phyloP scores from a whole-genome alignment of 805 yeast genomes.

The Starmerella powellii region DNA sequence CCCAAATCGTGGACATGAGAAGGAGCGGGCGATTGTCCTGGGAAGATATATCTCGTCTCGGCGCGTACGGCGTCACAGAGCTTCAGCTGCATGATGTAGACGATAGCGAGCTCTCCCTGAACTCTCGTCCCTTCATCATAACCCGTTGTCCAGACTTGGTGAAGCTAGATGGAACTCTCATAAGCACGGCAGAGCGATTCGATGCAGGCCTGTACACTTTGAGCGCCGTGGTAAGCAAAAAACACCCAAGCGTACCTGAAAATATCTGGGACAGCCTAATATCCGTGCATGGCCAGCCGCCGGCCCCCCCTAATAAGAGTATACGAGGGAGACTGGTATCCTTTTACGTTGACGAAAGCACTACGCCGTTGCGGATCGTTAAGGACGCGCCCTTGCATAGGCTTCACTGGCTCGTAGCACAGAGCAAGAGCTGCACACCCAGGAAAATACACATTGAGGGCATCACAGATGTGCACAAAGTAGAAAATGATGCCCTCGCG shows the following conservation, averaged over 20 bases:
- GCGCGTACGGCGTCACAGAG: constrained; percentile 36
- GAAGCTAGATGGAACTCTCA: constrained; percentile 46
- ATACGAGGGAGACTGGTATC: constrained; percentile 18
- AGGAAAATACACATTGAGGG: not conserved
- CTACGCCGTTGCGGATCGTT: constrained; percentile 20
- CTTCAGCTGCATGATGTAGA: constrained; percentile 35
- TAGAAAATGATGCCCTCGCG: not conserved
- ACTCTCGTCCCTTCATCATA: constrained; percentile 30
- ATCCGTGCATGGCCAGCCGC: constrained; percentile 29
- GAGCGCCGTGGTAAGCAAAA: constrained; percentile 34
- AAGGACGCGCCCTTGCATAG: constrained; percentile 30
- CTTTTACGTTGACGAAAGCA: constrained; percentile 14
- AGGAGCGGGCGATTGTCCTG: constrained; percentile 4
- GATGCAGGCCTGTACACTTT: constrained; percentile 63
- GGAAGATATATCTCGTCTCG: constrained; percentile 3
- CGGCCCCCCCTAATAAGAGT: constrained; percentile 6
- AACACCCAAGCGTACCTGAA: constrained; percentile 15
- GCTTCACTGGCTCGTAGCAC: constrained; percentile 20
- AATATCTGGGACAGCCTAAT: constrained; percentile 37
- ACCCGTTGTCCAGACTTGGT: constrained; percentile 35
- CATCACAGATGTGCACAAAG: not conserved
- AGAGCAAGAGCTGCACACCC: not conserved
- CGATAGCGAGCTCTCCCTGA: constrained; percentile 18
- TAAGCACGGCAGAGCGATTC: constrained; percentile 37
- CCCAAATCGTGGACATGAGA: not conserved